Conservation (phyloP, 257 asterid genomes). For the Solanum tacnaense region DNA sequence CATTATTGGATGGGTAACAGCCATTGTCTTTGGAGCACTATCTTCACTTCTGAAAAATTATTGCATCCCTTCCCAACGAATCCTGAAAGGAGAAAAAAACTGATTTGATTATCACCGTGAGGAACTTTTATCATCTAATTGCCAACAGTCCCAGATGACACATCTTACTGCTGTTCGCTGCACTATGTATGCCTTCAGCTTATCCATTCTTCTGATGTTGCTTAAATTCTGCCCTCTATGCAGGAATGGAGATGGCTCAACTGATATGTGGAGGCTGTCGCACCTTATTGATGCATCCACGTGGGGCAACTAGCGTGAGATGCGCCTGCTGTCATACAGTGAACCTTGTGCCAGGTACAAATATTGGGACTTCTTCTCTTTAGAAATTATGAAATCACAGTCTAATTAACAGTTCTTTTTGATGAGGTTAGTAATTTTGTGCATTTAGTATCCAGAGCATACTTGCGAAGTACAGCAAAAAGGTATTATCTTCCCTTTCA, state of each 20-base stretch:
- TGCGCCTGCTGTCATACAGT: slow-evolving; percentile 90
- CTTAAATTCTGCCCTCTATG: not conserved
- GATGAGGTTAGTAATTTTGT: not conserved
- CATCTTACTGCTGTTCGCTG: not conserved
- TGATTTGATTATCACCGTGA: not conserved
- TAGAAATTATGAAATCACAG: not conserved
- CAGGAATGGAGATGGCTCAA: slow-evolving; percentile 91
- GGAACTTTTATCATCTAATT: not conserved
- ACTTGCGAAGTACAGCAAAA: not conserved
- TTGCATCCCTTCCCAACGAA: not conserved
- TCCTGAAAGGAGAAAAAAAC: too few species aligned
- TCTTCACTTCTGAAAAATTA: not conserved
- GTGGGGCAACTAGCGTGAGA: slow-evolving; percentile 84
- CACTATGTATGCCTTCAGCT: not conserved
- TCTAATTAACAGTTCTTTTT: not conserved
- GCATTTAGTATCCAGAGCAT: not conserved
- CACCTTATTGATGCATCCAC: slow-evolving; percentile 75
- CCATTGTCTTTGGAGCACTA: not conserved
- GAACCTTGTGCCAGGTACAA: slow-evolving; percentile 81
- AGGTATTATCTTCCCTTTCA: not conserved
- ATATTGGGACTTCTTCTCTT: not conserved
- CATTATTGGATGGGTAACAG: not conserved
- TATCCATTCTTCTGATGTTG: not conserved
- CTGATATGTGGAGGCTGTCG: slow-evolving; percentile 92
- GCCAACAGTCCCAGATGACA: not conserved